Conservation (phyloP, 106 monocot species). For the Dendrobium huoshanense region DNA sequence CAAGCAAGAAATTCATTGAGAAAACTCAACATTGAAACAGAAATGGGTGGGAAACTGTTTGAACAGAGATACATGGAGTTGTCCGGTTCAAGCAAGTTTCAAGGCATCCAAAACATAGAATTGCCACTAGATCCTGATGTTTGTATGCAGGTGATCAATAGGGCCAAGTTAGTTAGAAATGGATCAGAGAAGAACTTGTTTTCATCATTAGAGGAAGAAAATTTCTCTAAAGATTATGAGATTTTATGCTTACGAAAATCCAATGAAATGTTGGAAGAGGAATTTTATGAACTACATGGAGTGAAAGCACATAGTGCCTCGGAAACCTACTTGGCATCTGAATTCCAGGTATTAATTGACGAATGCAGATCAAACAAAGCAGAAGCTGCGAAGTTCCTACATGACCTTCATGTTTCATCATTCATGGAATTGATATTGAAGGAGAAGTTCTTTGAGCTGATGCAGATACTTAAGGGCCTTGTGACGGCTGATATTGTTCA, state of each 20-base stretch:
- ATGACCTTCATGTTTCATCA: conserved; percentile 32
- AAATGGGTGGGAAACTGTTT: conserved; percentile 8
- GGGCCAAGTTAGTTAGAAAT: conserved; percentile 11
- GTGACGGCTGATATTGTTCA: conserved; percentile 23
- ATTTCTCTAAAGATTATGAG: conserved; percentile 21
- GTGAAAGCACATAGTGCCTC: conserved; percentile 20
- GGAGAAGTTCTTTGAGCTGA: conserved; percentile 52
- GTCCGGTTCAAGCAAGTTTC: background rate
- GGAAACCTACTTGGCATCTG: conserved; percentile 15
- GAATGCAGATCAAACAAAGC: conserved; percentile 23
- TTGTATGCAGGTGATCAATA: conserved; percentile 7
- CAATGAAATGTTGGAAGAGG: conserved; percentile 13
- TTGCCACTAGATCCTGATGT: conserved; percentile 11
- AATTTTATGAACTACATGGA: conserved; percentile 20
- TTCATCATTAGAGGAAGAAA: conserved; percentile 15
- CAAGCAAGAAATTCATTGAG: conserved; percentile 14
- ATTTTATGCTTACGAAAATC: conserved; percentile 13
- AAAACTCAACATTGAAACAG: conserved; percentile 8
- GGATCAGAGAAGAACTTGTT: conserved; percentile 22
- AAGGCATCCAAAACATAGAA: conserved; percentile 16
- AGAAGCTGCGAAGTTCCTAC: conserved; percentile 31
- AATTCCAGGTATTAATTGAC: conserved; percentile 9
- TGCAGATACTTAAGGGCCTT: conserved; percentile 26
- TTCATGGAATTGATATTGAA: conserved; percentile 41
- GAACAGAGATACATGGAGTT: conserved; percentile 13